Percentiles rank a stretch among this genome's conserved stretches.
Evolutionary conservation across 2,329 filamentous ascomycete species (phyloP).

Genomic region (Elsinoe ampelina): DNA sequence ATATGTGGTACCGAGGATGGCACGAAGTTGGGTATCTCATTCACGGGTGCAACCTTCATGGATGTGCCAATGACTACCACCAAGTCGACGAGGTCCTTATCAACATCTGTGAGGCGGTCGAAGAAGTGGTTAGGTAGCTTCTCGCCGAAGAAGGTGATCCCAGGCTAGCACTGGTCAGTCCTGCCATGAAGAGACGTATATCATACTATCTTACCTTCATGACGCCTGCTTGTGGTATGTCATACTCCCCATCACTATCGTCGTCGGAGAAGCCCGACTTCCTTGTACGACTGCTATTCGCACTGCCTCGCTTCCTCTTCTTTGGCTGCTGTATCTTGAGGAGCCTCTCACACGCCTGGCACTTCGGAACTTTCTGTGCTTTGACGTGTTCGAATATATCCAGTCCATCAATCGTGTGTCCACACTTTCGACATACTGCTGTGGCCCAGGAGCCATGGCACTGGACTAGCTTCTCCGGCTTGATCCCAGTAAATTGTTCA

Average conservation of each 20-base stretch:
- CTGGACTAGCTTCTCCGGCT: constrained; percentile 74
- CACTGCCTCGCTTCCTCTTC: constrained; percentile 39
- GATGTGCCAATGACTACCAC: constrained; percentile 95
- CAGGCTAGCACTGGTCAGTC: constrained; percentile 48
- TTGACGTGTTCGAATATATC: constrained; percentile 71
- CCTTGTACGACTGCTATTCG: constrained; percentile 30
- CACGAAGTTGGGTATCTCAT: constrained; percentile 54
- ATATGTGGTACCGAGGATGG: constrained; percentile 26
- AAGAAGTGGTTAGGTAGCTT: constrained; percentile 77
- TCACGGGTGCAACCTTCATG: constrained; percentile 90
- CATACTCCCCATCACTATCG: constrained; percentile 52
- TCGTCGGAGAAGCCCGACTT: constrained; percentile 43
- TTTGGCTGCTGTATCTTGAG: constrained; percentile 15
- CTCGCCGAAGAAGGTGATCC: constrained; percentile 98
- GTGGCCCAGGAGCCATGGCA: constrained; percentile 95
- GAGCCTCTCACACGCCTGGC: constrained; percentile 56
- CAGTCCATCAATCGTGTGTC: constrained; percentile 62
- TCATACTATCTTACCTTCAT: constrained; percentile 52
- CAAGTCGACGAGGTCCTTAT: constrained; percentile 72
- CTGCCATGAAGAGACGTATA: no score
- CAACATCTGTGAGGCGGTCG: constrained; percentile 67
- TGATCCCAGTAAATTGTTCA: constrained; percentile 76
- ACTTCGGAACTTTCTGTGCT: constrained; percentile 66
- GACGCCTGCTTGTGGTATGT: constrained; percentile 61
- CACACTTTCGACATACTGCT: constrained; percentile 78